Conservation (phyloP, 495 filamentous ascomycete genomes). For the Echria macrotheca region DNA sequence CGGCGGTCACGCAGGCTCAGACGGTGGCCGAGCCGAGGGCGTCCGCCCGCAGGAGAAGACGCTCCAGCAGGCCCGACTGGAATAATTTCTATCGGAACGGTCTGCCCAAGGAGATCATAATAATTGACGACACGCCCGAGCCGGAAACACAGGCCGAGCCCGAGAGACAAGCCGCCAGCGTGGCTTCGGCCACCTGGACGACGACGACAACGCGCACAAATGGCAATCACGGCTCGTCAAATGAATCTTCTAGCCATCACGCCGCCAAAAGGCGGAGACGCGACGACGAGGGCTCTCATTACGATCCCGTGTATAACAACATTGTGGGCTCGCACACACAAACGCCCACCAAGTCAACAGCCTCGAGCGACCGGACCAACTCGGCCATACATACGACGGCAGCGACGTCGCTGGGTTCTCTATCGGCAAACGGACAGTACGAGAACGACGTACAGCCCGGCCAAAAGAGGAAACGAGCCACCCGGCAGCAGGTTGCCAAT, state of each 20-base stretch:
- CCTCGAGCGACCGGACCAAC: slow-evolving; percentile 82
- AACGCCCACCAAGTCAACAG: slow-evolving; percentile 60
- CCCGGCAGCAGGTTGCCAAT: slow-evolving; percentile 68
- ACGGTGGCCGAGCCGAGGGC: slow-evolving; percentile 25
- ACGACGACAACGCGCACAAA: no score
- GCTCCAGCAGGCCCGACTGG: slow-evolving; percentile 75
- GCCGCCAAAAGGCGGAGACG: slow-evolving; percentile 46
- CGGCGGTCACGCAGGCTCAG: slow-evolving; percentile 27
- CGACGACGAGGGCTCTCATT: slow-evolving; percentile 38
- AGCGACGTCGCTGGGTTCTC: slow-evolving; percentile 77
- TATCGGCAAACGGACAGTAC: slow-evolving; percentile 57
- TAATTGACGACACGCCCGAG: slow-evolving; percentile 87
- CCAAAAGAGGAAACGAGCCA: slow-evolving; percentile 83
- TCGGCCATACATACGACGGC: slow-evolving; percentile 82
- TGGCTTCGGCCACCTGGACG: slow-evolving; percentile 24
- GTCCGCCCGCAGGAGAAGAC: slow-evolving; percentile 46
- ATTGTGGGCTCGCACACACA: slow-evolving; percentile 64
- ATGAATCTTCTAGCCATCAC: slow-evolving; percentile 24
- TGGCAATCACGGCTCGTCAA: slow-evolving; percentile 20
- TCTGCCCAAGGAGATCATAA: slow-evolving; percentile 85
- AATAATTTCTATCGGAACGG: slow-evolving; percentile 88
- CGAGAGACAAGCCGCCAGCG: slow-evolving; percentile 33
- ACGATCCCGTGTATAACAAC: slow-evolving; percentile 39
- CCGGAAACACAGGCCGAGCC: slow-evolving; percentile 52
- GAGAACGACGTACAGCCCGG: slow-evolving; percentile 52